phyloP scores from a whole-genome alignment of 2,329 filamentous ascomycete genomes.

The Hypoxylon sp. region DNA sequence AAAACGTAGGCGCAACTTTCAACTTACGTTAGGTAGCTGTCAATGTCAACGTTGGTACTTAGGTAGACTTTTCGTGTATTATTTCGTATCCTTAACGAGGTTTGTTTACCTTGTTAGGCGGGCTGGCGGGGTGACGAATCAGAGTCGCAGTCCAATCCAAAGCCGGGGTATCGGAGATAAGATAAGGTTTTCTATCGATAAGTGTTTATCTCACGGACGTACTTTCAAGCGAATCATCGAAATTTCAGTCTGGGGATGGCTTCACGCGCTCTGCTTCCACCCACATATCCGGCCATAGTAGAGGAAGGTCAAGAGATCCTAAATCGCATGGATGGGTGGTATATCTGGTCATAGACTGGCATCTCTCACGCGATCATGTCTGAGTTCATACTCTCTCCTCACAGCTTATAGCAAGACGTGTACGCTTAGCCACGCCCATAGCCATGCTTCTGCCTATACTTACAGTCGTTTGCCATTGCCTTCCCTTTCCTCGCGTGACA shows the following conservation, averaged over 20 bases:
- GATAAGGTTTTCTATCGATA: slow-evolving; percentile 16
- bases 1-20: background rate
- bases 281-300: slow-evolving; percentile 2
- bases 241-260: slow-evolving; percentile 26
- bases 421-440: background rate
- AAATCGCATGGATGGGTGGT: slow-evolving; percentile 47
- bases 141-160: background rate
- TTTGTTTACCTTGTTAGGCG: slow-evolving; percentile 43
- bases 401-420: slow-evolving; percentile 34
- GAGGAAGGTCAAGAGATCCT: background rate
- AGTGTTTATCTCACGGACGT: background rate
- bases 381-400: slow-evolving; percentile 24
- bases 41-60: no score
- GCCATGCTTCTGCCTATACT: background rate
- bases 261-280: slow-evolving; percentile 3
- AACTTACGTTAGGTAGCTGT: no score
- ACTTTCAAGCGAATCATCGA: background rate
- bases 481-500: background rate
- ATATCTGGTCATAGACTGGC: slow-evolving; percentile 34
- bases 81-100: no score
- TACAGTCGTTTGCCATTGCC: slow-evolving; percentile 24
- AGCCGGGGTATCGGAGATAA: background rate
- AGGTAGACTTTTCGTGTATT: no score
- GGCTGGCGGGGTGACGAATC: slow-evolving; percentile 42
- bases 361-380: slow-evolving; percentile 44